Base-by-base conservation (phyloP, 169 alveolate genomes). In the Eimeria falciformis region DNA sequence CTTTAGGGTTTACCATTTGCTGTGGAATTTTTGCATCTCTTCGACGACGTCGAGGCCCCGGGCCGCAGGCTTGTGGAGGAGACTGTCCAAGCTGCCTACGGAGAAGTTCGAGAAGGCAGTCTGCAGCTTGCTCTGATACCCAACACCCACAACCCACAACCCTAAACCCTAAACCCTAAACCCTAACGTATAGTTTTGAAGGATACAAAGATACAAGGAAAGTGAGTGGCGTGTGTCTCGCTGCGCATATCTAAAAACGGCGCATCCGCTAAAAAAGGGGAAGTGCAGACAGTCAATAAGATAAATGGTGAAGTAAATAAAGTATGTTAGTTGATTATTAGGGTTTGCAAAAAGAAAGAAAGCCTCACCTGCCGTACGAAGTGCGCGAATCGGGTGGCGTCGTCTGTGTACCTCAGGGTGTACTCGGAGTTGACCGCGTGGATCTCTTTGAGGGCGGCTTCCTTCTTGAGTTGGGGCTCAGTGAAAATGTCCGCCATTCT, bases 351-450 rank as follows among this genome's bases (percentile, higher is more conserved):
- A n/a, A n/a, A n/a, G n/a, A n/a, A n/a, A n/a, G n/a, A 17, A 68
- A 25, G 65, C 37, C 84, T 43, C 65, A 56, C 56, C 56, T 82
- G 55, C 56, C 65, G 75, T 58, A 58, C 7, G 55, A 82, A 23
- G 25, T 82, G 78, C 62, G 65, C 25, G 25, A 66, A 58, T 25
- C 90, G 75, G n/a, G 58, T 29, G 78, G 47, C 33, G 62, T 82
- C 90, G 55, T 82, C 43, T n/a, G n/a, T 68, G 47, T 29, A 43
- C n/a, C 90, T 29, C 58, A 56, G 90, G 29, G 40, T 75, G 62
- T 33, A 82, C 90, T 82, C 78, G 56, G 77, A 27, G 78, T 82
- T 50, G 79, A 82, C 90, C 33, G 90, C 90, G 62, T 56, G 55
- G 27, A 37, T 2, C 43, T 82, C 90, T 68, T 58, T 55, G 27